Evolutionary conservation across 352 stramenopile genomes (phyloP).

Genomic region (Paralagenidium karlingii): DNA sequence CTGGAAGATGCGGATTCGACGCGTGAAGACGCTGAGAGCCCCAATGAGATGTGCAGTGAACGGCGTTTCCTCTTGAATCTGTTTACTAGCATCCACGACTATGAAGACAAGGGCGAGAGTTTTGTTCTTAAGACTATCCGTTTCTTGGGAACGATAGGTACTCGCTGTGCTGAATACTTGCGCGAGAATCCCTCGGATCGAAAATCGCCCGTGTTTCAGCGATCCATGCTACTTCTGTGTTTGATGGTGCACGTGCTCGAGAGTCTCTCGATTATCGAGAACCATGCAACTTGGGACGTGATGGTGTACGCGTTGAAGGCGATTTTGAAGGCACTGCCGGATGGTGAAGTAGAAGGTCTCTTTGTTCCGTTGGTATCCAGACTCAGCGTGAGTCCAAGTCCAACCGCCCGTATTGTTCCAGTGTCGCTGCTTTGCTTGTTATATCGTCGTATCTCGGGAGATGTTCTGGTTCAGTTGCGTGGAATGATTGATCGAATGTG

Average conservation of each 20-base stretch:
- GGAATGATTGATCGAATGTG: conserved; percentile 83
- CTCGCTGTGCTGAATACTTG: conserved; percentile 36
- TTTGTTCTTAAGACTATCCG: conserved; percentile 76
- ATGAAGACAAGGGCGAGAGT: conserved; percentile 80
- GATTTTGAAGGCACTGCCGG: conserved; percentile 41
- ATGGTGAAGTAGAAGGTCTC: conserved; percentile 42
- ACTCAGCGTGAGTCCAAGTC: conserved; percentile 72
- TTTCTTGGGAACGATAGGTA: conserved; percentile 66
- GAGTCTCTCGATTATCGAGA: conserved; percentile 81
- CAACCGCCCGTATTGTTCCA: conserved; percentile 71
- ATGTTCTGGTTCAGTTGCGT: conserved; percentile 68
- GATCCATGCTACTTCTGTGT: conserved; percentile 58
- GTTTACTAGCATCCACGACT: conserved; percentile 76
- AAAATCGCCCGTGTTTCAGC: conserved; percentile 4
- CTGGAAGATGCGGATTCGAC: neutral
- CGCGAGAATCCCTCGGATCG: neutral
- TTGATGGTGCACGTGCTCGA: conserved; percentile 76
- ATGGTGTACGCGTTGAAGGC: conserved; percentile 79
- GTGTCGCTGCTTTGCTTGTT: conserved; percentile 65
- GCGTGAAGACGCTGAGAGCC: conserved; percentile 28
- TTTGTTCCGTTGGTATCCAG: conserved; percentile 71
- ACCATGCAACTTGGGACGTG: conserved; percentile 80
- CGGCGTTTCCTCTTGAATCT: conserved; percentile 69
- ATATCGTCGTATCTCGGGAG: conserved; percentile 50
- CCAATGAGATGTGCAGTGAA: conserved; percentile 63